Base-by-base conservation (phyloP, 1,284 basidiomycete genomes). In the Sutorius eximius region DNA sequence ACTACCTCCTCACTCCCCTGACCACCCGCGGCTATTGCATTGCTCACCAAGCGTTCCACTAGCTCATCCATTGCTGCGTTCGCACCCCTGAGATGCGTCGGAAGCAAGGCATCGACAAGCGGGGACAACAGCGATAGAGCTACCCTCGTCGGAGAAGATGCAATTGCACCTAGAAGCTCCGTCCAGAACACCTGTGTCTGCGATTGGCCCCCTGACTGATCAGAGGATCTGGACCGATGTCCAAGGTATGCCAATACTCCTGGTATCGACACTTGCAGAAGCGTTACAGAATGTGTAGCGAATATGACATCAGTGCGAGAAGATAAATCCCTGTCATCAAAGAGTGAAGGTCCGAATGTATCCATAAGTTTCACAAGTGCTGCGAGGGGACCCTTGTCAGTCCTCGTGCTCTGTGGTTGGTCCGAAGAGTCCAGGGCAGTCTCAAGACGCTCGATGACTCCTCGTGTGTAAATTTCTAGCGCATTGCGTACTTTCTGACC, bases 241-340 rank as follows among this genome's bases (percentile, higher is more conserved):
- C 18, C 46, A 27, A 67, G 57, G 36, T 70, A 67, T 6, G 32
- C 36, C 20, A 61, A 68, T 3, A 86, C 64, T 1, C 86, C 70
- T 1, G 72, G 52, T 1, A 79, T 76, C 1, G 76, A 75, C 0
- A 71, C 57, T 1, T 56, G 59, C 38, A 86, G 64, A 9, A 88
- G 67, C 1, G 62, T 60, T 43, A 71, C 65, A 1, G 77, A 67
- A 50, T 82, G 68, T 15, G 68, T 52, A 3, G 61, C 57, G 15
- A 82, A 65, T 7, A 81, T 66, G 1, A 61, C 59, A 56, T 87
- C 82, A n/a, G 82, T 65, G 20, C 69, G 68, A 64, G 73, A 58
- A 13, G 75, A 60, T 43, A 81, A 71, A 13, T 62, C 60, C 4
- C 37, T 56, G 42, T 82, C 73, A 3, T 65, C 54, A 56, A 81